These are phyloP conservation scores for Russula sp. DNA, from an alignment of 768 basidiomycete species.

Conservation along the genomic window DNA sequence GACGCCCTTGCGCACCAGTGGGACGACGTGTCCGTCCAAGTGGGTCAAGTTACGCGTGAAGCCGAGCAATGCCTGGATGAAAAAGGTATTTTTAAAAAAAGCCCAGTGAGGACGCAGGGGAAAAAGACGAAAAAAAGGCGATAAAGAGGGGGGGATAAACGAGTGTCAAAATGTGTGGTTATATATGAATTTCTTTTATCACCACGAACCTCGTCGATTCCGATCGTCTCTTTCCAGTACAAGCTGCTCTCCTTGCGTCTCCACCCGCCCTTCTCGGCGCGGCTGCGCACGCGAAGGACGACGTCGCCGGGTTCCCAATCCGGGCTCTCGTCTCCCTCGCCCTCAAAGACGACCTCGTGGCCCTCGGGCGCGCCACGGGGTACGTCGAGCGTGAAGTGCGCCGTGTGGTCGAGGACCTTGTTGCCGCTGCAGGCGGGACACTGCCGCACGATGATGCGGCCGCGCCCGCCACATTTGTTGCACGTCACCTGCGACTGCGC, in stretches of 20 bases:
- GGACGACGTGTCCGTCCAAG: constrained; percentile 78
- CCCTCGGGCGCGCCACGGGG: constrained; percentile 88
- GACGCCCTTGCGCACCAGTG: constrained; percentile 63
- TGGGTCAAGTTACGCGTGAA: constrained; percentile 89
- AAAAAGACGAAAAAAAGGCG: background rate
- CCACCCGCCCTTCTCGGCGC: constrained; percentile 73
- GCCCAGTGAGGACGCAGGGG: background rate
- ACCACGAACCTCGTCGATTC: constrained; percentile 74
- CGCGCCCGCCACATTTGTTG: constrained; percentile 79
- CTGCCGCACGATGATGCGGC: constrained; percentile 62
- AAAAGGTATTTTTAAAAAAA: background rate
- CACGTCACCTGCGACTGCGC: constrained; percentile 81
- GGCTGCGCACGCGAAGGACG: constrained; percentile 74
- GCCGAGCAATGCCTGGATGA: constrained; percentile 81
- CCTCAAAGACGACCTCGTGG: constrained; percentile 87
- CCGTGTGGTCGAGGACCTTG: constrained; percentile 76
- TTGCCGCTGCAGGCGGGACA: constrained; percentile 80
- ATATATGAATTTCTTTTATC: background rate
- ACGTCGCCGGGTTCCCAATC: constrained; percentile 97
- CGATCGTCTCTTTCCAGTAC: constrained; percentile 88
- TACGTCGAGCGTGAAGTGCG: constrained; percentile 80
- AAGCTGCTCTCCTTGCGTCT: constrained; percentile 83
- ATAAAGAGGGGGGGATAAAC: background rate
- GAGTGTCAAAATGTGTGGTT: too few species aligned
- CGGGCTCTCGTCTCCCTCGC: constrained; percentile 93